Conservation (phyloP, 2,329 filamentous ascomycete genomes). For the Raffaelea deltoideospora region DNA sequence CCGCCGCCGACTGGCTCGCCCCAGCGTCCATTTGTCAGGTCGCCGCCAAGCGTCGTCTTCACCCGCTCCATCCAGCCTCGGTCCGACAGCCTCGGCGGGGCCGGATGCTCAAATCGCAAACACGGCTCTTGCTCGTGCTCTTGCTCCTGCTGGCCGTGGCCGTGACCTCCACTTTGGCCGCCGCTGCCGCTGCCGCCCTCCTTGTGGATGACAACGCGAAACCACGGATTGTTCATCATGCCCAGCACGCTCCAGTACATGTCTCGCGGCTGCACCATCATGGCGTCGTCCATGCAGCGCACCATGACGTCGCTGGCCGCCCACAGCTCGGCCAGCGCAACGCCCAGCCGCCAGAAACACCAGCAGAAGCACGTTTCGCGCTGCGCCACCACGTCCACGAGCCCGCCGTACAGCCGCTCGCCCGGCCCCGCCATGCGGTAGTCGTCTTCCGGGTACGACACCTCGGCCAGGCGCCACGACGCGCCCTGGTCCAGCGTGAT, state of each 20-base stretch:
- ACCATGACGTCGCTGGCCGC: constrained; percentile 60
- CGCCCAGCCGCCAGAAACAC: constrained; percentile 50
- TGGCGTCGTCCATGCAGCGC: constrained; percentile 76
- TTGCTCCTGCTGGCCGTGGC: too few relatives aligned
- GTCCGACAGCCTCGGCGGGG: constrained; percentile 58
- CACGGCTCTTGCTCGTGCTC: too few relatives aligned
- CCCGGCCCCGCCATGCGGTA: constrained; percentile 50
- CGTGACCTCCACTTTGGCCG: too few relatives aligned
- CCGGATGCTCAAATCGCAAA: constrained; percentile 80
- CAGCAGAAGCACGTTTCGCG: constrained; percentile 8
- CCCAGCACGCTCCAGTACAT: constrained; percentile 94
- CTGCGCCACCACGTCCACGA: constrained; percentile 72
- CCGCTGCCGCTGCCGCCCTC: constrained; percentile 40
- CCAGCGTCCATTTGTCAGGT: constrained; percentile 72
- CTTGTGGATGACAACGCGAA: constrained; percentile 59
- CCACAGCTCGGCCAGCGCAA: constrained; percentile 46
- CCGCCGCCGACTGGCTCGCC: constrained; percentile 50
- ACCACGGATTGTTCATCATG: constrained; percentile 99
- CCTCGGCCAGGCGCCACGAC: constrained; percentile 59
- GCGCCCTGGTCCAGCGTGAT: constrained; percentile 70
- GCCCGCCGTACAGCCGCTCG: constrained; percentile 51
- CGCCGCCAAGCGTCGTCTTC: constrained; percentile 67
- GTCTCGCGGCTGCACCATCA: constrained; percentile 75
- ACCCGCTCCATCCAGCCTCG: constrained; percentile 91
- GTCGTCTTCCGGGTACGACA: constrained; percentile 72